Conservation (phyloP, 768 basidiomycete species). For the Lyophyllum atratum region DNA sequence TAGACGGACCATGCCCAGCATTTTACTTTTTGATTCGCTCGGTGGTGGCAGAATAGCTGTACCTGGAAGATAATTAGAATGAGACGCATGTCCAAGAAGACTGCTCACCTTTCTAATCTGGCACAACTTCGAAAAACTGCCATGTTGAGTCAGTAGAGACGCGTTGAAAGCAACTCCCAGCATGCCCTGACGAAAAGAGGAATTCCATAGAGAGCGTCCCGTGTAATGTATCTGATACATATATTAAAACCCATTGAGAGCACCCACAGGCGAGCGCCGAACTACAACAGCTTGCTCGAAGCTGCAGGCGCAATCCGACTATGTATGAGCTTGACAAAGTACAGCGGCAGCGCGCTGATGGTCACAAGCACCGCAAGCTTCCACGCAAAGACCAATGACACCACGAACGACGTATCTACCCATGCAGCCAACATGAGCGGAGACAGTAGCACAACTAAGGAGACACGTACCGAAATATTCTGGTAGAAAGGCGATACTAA, state of each 20-base stretch:
- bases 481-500: slow-evolving; percentile 91
- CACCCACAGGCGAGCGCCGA: not conserved
- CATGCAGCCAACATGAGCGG: slow-evolving; percentile 3
- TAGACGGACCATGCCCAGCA: too few species aligned
- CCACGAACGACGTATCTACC: slow-evolving; percentile 88
- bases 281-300: slow-evolving; percentile 84
- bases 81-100: not conserved
- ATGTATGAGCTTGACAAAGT: slow-evolving; percentile 85
- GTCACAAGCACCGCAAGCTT: slow-evolving; percentile 96
- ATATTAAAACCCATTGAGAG: not conserved
- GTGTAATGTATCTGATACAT: slow-evolving; percentile 9
- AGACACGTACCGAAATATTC: slow-evolving; percentile 90
- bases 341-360: slow-evolving; percentile 90
- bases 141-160: not conserved
- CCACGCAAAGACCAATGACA: slow-evolving; percentile 87
- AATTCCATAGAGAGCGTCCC: not conserved
- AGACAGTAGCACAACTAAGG: not conserved
- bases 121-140: too few species aligned
- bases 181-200: not conserved
- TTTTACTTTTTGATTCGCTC: too few species aligned
- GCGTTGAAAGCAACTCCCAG: not conserved
- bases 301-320: slow-evolving; percentile 88
- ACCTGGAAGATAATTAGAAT: not conserved
- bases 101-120: not conserved
- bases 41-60: not conserved